Evolutionary conservation across 495 filamentous ascomycete genomes (phyloP), one percentile per base, ranked within the genome.

Genomic region (Podospora pseudocomata): DNA sequence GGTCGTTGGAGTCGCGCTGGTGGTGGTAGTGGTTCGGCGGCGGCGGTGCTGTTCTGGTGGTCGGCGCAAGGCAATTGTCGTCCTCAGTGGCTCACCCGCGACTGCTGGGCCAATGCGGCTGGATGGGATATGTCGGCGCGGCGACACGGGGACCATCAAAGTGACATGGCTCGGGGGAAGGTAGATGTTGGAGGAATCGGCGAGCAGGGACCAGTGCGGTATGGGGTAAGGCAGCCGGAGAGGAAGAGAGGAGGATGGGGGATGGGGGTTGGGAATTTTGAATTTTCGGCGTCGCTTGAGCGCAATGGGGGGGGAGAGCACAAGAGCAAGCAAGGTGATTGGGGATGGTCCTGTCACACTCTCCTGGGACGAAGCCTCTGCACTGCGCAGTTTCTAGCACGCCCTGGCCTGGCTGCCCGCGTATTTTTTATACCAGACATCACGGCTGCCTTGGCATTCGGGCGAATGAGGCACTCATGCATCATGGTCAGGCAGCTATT

Each of bases 181-280:
- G 60, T 5, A 63, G 13, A 71, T 68, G 68, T 69, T 70, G 63
- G 63, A 32, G 65, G 32, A 59, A 49, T 23, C 59, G 67, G 64
- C 65, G 63, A 69, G 70, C 71, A 72, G 74, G 78, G 70, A 73
- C 67, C 67, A 72, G 70, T 70, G 72, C 60, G 70, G 67, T 63
- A 71, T 4, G 30, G 30, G 70, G 66, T 63, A 71, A 4, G 3
- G 30, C 60, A 71, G 74, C 68, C 60, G 70, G 59, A 67, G 66
- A 73, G 69, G 68, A 72, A 60, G 64, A 71, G 65, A 58, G 70
- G 70, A 74, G 70, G 63, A 68, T 70, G 72, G 70, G 73, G 78
- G 73, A 78, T 80, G 76, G 76, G 78, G 74, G 78, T 80, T 75
- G 76, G 74, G 69, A 65, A 73, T 78, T 75, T 73, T 66, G 72